Evolutionary conservation across 163 green algal species (phyloP), one percentile per base, ranked within the genome.

Genomic region (Scenedesmus sp.): DNA sequence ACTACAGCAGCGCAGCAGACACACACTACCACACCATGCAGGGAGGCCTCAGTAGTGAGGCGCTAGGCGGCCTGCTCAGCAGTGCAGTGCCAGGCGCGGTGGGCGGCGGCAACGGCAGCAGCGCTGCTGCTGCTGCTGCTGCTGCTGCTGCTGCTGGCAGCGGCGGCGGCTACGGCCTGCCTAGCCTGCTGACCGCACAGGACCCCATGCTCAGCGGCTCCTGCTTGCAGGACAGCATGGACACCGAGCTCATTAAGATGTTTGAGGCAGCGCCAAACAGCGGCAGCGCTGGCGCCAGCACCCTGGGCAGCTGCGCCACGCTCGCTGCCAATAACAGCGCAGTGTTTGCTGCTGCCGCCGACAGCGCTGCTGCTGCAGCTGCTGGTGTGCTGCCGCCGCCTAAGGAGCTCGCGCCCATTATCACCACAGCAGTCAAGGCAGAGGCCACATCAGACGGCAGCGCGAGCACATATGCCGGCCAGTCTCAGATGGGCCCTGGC

Each of bases 101-200:
- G 70, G 70, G 70, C 70, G 13, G 70, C 70, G 77, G 77, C 46
- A 85, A 15, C 77, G 16, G 46, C 46, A 54, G 46, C 77, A 85
- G 15, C 77, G n/a, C 15, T 18, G 64, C 12, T 12, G 18, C 66
- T 76, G 12, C 64, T 73, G 66, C 66, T 74, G 66, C 67, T 79
- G 67, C 67, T 79, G 67, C 67, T 79, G 70, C 70, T 18, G 64
- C 64, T 76, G 64, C 64, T 46, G 18, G 82, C 34, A n/a, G 55
- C 82, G 13, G n/a, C 57, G 10, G 55, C 18, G 3, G 15, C 46
- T 64, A 64, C n/a, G 15, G 64, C 64, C 46, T 83, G 64, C 20
- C 56, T 16, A 66, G 54, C 46, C 85, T 84, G n/a, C 34, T 90
- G 20, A 70, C 85, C 54, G 64, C 85, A 6, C 85, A 90, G 85